Evolutionary conservation across 2,329 filamentous ascomycete genomes (phyloP), one percentile per base, ranked within the genome.

Genomic region (Amphichorda felina): DNA sequence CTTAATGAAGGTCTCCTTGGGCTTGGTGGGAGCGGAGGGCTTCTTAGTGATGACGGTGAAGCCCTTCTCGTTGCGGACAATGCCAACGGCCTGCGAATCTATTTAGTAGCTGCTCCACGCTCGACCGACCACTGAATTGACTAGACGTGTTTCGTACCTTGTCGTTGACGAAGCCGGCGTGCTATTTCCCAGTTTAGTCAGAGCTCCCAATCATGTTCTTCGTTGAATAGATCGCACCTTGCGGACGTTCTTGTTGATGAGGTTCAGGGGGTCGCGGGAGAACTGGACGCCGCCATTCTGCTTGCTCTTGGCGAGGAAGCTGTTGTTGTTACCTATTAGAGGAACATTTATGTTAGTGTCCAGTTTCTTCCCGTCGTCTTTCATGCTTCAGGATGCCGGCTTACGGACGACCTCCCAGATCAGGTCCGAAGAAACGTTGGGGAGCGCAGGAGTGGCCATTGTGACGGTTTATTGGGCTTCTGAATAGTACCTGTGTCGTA

Each of bases 391-490:
- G 15, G 14, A 25, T 22, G 14, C 41, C 82, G 77, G 87, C 87
- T 66, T 79, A 95, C 88, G 85, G 74, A 81, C 79, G 64, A 93
- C 70, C 76, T 89, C 82, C 89, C 89, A 96, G 73, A 94, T 70
- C 55, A 95, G 75, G 69, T 95, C 88, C 59, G 79, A 67, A 63
- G 87, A 93, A 59, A 94, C 72, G 72, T 87, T 85, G 54, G 78
- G 63, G 51, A 75, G 68, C 40, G 54, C 62, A 65, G 53, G 70
- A 54, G 59, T 58, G 50, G 64, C 60, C 69, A 75, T 75, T 64
- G 63, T 75, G 71, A 22, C 29, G 28, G 38, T 32, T 28, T 26
- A 17, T 11, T 13, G 29, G 37, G 30, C 29, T 34, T 28, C 9
- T 29, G 17, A 24, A n/a, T n/a, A n/a, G 25, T 36, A 27, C 22